Base-by-base conservation (phyloP, 1,284 basidiomycete species). In the Rhodotorula sp. region DNA sequence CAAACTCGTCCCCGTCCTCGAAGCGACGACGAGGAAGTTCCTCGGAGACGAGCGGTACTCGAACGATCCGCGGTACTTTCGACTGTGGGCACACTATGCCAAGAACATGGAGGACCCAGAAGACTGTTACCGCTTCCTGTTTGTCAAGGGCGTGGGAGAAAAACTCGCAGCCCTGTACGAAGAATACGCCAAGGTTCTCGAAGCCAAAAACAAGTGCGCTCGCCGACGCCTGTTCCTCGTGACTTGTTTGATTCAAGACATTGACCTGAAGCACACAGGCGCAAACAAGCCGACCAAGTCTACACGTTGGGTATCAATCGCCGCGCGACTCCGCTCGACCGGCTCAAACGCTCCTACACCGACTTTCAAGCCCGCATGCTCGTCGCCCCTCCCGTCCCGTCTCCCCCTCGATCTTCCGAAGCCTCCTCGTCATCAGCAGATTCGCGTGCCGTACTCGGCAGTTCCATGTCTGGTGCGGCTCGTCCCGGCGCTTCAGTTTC, bases 41-140 rank as follows among this genome's bases (percentile, higher is more conserved):
- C 87, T 89, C 70, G 85, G 87, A 37, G 91, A 95, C 77, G 83
- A 85, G 46, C 83, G 88, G 42, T 98, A 95, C 82, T 87, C 87
- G 77, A 88, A 89, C 72, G 95, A 98, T 82, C 82, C 91, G 65
- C 86, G 95, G 53, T 96, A 97, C 80, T 85, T 97, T 60, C 91
- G 90, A 80, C 81, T 95, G 45, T 96, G 94, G 94, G 86, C 88
- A 24, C 83, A 89, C 70, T 93, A 93, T 79, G 88, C 91, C 3
- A 85, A 86, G 60, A 83, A 84, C 69, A 71, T 75, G 61, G 79
- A 79, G 60, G 86, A 87, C 67, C 80, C 81, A 53, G 76, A 86
- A 82, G 85, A 91, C 77, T 86, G 93, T 69, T 93, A 89, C 81
- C 83, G 86, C 42, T 89, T 89, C 79, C 82, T 95, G 64, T 83